phyloP scores from a whole-genome alignment of 75 land plant species.

The Cryptomeria japonica region DNA sequence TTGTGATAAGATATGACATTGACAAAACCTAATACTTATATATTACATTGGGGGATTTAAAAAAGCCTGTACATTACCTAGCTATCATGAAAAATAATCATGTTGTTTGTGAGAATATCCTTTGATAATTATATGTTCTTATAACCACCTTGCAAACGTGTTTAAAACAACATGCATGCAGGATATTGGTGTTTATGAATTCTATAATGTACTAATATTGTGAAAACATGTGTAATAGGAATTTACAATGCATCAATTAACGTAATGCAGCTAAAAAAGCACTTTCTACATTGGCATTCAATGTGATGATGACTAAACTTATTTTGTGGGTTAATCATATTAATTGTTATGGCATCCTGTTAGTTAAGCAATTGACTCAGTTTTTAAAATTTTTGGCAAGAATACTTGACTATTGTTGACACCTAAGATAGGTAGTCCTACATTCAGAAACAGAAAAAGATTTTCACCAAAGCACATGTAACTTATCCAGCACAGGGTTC shows the following conservation, averaged over 20 bases:
- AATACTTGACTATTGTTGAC: no score
- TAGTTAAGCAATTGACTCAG: no score
- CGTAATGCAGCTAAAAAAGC: neutral
- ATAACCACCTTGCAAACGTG: neutral
- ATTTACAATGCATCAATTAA: neutral
- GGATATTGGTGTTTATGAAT: neutral
- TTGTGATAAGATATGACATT: neutral
- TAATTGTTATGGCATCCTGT: neutral
- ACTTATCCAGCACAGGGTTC: no score
- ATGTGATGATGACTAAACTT: neutral
- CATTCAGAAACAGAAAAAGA: no score
- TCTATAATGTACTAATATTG: neutral
- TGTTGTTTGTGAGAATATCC: neutral
- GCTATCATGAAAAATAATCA: neutral
- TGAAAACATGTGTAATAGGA: neutral
- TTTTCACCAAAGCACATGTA: no score
- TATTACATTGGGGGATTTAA: neutral
- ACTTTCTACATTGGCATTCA: neutral
- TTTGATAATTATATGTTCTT: neutral
- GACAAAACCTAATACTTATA: neutral
- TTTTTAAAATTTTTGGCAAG: no score
- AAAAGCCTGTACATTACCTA: neutral
- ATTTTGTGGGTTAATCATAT: neutral
- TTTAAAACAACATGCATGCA: neutral
- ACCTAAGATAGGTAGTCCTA: no score